Percentiles rank a stretch among this genome's conserved stretches.
Conservation (phyloP, 495 filamentous ascomycete genomes). For the Annulohypoxylon bovei region DNA sequence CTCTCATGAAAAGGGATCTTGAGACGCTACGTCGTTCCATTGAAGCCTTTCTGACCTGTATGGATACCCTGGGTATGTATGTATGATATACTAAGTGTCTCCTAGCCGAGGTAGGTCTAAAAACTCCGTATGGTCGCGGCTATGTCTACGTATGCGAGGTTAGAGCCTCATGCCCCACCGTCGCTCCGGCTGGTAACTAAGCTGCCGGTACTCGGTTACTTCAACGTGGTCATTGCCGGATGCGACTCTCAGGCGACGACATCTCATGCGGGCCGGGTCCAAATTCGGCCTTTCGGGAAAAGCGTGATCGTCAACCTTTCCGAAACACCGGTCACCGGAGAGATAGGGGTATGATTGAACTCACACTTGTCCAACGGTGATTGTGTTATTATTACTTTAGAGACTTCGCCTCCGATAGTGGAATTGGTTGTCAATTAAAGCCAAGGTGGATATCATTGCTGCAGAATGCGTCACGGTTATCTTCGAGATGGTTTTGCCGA, state of each 20-base stretch:
- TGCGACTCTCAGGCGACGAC: conserved; percentile 27
- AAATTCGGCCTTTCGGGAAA: conserved; percentile 40
- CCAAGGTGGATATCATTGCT: conserved; percentile 25
- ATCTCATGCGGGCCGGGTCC: conserved; percentile 23
- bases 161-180: conserved; percentile 30
- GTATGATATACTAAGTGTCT: conserved; percentile 7
- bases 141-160: conserved; percentile 19
- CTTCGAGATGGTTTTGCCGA: conserved; percentile 5
- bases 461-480: conserved; percentile 4
- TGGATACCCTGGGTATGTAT: neutral
- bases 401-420: neutral
- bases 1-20: neutral
- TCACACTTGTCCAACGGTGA: neutral
- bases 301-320: conserved; percentile 2
- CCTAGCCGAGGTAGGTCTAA: conserved; percentile 35
- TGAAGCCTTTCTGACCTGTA: neutral
- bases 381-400: neutral
- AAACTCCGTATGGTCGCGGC: conserved; percentile 18
- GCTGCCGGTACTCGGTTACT: conserved; percentile 33
- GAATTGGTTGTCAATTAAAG: conserved; percentile 1
- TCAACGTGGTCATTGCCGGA: conserved; percentile 15
- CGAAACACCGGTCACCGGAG: conserved; percentile 2
- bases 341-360: neutral
- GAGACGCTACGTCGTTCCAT: conserved; percentile 7
- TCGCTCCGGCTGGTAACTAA: conserved; percentile 19